These are phyloP conservation scores for Geoglossum cookeanum DNA, from an alignment of 2,329 filamentous ascomycete species.

Conservation along the genomic window DNA sequence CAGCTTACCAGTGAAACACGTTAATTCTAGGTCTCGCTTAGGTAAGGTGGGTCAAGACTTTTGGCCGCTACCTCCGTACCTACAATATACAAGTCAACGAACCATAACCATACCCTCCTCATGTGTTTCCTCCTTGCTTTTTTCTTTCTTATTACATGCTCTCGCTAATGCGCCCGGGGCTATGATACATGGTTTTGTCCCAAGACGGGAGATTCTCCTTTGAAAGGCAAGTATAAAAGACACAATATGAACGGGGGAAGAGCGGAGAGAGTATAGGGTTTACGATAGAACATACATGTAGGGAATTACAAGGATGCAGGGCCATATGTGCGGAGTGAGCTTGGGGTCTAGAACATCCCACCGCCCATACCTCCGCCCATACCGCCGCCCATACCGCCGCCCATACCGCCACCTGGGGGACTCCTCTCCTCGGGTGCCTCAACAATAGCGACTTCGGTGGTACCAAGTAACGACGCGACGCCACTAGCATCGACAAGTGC, in stretches of 20 bases:
- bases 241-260: not conserved
- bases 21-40: too few species aligned
- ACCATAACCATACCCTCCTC: too few species aligned
- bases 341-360: slow-evolving; percentile 4
- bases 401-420: slow-evolving; percentile 27
- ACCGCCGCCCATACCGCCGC: slow-evolving; percentile 29
- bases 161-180: not conserved
- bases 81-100: too few species aligned
- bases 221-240: not conserved
- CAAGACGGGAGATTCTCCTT: not conserved
- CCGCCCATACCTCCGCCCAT: slow-evolving; percentile 36
- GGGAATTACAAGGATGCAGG: not conserved
- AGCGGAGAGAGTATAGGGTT: not conserved
- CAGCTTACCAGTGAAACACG: too few species aligned
- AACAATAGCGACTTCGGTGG: slow-evolving; percentile 93
- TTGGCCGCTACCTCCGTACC: too few species aligned
- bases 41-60: too few species aligned
- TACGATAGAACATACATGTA: not conserved
- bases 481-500: slow-evolving; percentile 87
- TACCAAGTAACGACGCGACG: slow-evolving; percentile 90
- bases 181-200: not conserved
- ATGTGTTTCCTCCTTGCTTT: not conserved
- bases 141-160: not conserved
- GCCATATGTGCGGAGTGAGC: not conserved
- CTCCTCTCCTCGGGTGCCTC: slow-evolving; percentile 89